Evolutionary conservation across 345 rosid genomes (phyloP).

Genomic region (Nephelium lappaceum): DNA sequence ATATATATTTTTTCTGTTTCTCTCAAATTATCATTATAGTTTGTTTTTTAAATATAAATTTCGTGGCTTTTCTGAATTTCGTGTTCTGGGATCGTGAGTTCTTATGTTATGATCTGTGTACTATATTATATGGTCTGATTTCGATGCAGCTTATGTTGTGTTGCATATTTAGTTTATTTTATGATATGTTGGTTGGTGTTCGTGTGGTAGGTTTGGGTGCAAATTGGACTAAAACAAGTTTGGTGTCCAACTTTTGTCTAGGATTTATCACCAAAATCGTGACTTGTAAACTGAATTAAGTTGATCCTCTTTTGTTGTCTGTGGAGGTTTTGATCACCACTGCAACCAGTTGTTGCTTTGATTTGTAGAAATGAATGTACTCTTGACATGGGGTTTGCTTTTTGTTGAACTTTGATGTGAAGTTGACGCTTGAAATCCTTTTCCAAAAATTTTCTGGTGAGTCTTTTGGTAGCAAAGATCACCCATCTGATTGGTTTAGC

Average conservation of each 20-base stretch:
- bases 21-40: not conserved
- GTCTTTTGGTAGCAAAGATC: not conserved
- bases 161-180: not conserved
- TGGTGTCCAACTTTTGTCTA: not conserved
- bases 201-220: not conserved
- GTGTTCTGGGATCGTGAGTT: slow-evolving; percentile 2
- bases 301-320: not conserved
- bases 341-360: not conserved
- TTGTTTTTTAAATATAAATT: not conserved
- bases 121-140: not conserved
- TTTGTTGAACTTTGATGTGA: not conserved
- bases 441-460: not conserved
- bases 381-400: not conserved
- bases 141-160: not conserved
- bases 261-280: not conserved
- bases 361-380: not conserved
- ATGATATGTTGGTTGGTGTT: not conserved
- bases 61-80: not conserved
- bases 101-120: not conserved
- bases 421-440: not conserved
- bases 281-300: not conserved
- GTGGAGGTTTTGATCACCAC: not conserved
- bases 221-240: not conserved
- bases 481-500: not conserved
- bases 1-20: too few relatives aligned